phyloP scores from a whole-genome alignment of 2,329 filamentous ascomycete genomes.

The Aspergillus puulaauensis region DNA sequence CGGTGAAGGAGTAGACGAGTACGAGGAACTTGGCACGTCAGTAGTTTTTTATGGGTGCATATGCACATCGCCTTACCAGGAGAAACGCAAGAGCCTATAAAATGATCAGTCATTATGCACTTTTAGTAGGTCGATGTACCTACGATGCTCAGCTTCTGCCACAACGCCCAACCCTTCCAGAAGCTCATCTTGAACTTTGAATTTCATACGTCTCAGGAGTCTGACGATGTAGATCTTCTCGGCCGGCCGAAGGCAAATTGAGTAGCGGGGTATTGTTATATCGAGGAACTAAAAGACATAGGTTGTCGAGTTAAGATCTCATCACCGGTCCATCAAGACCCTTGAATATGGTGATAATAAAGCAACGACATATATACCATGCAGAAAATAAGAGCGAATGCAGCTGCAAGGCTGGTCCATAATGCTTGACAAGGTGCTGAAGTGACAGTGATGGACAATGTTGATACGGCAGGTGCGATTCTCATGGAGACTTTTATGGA shows the following conservation, averaged over 20 bases:
- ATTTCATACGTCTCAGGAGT: neutral
- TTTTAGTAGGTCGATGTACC: slow-evolving; percentile 36
- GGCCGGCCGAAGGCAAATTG: neutral
- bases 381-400: neutral
- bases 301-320: neutral
- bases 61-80: slow-evolving; percentile 52
- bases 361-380: slow-evolving; percentile 4
- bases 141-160: slow-evolving; percentile 90
- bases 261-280: neutral
- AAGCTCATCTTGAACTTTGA: slow-evolving; percentile 45
- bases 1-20: slow-evolving; percentile 65
- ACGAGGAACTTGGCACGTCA: slow-evolving; percentile 55
- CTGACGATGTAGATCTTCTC: neutral
- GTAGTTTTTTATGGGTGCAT: slow-evolving; percentile 12
- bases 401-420: neutral
- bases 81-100: slow-evolving; percentile 68
- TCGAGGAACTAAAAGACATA: neutral
- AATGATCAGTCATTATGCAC: slow-evolving; percentile 15
- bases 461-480: neutral
- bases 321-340: neutral
- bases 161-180: slow-evolving; percentile 71
- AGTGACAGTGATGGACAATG: neutral
- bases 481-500: neutral
- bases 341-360: neutral
- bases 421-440: neutral